Evolutionary conservation across 1,284 basidiomycete genomes (phyloP), one percentile per base, ranked within the genome.

Genomic region (Tausonia pullulans): DNA sequence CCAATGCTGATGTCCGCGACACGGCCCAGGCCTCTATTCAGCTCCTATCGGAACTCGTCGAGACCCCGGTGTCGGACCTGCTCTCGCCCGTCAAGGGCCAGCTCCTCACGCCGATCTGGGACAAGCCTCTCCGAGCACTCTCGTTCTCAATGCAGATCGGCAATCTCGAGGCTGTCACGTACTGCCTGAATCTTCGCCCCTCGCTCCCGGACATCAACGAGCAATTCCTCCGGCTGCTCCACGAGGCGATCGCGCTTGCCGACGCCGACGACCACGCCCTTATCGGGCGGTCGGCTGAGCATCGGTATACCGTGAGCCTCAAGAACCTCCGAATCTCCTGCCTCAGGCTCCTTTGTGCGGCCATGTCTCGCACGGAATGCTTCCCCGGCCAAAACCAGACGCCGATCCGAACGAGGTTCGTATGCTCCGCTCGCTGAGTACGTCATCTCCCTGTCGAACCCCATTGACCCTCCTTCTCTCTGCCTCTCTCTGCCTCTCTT

Each of bases 141-240:
- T 93, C 94, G 1, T 95, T 98, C 73, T 83, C 88, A 13, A 91
- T 95, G 75, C 96, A 99, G 75, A 97, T 98, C 65, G 96, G 94
- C 45, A 93, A 98, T 82, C 94, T 99, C 65, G 96, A 98, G 73
- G 93, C 93, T 10, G 86, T 99, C 67, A 89, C 94, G 16, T 99
- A 94, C 74, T 90, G 90, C 73, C 82, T 95, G 67, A 87, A 84
- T 69, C 79, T 89, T 48, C 83, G 87, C 52, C 91, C 93, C 10
- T 88, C 90, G 1, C 81, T 97, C 48, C 86, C 92, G 1, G 91
- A 94, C 71, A 81, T 92, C 62, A 92, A 90, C 69, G 93, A 97
- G 65, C 92, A 97, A 76, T 84, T 98, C 57, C 82, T 94, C 66
- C 87, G 96, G 45, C 82, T 98, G 9, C 79, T 98, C 48, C 90